phyloP scores from a whole-genome alignment of 2,329 filamentous ascomycete genomes.

The Talaromyces sp. region DNA sequence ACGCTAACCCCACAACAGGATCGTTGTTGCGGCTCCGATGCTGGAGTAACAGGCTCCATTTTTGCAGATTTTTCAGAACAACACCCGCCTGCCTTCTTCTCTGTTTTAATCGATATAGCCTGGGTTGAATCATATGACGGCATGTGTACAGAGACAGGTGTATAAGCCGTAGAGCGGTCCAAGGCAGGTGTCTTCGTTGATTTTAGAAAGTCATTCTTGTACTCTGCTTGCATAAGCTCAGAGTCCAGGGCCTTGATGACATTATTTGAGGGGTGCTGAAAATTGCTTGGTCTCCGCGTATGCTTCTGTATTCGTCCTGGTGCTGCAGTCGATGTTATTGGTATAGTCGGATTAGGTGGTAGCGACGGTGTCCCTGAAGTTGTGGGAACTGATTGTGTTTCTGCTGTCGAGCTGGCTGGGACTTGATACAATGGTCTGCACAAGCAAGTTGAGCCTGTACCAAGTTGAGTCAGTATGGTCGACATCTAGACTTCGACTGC shows the following conservation, averaged over 20 bases:
- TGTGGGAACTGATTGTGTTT: conserved; percentile 22
- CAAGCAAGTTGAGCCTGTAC: conserved; percentile 38
- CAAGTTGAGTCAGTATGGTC: neutral
- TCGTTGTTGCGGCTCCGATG: conserved; percentile 18
- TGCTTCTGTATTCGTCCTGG: conserved; percentile 37
- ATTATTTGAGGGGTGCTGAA: conserved; percentile 34
- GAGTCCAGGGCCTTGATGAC: conserved; percentile 34
- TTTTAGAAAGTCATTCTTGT: conserved; percentile 23
- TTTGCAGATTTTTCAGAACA: conserved; percentile 25
- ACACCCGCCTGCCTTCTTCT: conserved; percentile 22
- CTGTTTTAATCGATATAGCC: neutral
- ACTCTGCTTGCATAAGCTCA: conserved; percentile 11
- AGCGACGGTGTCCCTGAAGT: conserved; percentile 21
- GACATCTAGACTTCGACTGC: neutral
- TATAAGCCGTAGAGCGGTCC: neutral
- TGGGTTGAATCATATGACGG: neutral
- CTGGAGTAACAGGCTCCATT: conserved; percentile 12
- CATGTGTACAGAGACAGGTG: neutral
- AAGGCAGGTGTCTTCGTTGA: conserved; percentile 21
- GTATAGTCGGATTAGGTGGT: neutral
- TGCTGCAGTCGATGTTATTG: conserved; percentile 22
- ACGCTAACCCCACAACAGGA: conserved; percentile 32
- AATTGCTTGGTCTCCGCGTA: conserved; percentile 31
- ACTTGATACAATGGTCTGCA: conserved; percentile 43
- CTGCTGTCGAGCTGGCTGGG: conserved; percentile 25